Evolutionary conservation across 1,284 basidiomycete genomes (phyloP), one percentile per base, ranked within the genome.

Genomic region (Boletus semigastroideus): DNA sequence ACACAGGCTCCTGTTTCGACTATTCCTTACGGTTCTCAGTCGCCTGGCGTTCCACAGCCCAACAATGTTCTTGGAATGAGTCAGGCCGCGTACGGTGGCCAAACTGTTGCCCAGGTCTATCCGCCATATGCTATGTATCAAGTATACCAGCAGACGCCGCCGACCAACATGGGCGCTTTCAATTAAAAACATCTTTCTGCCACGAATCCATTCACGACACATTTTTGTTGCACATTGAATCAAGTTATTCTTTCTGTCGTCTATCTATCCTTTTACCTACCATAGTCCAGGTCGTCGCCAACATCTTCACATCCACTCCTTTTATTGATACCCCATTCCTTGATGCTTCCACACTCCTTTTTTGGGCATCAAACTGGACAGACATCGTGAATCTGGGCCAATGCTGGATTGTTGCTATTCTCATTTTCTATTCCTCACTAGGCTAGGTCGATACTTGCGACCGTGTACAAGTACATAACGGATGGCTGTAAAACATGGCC

Each of bases 101-200:
- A 83, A 64, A 73, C 79, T 34, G 74, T 87, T 34, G 84, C 84
- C 12, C 85, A 85, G 50, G 71, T 87, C 59, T 90, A 90, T 67
- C 84, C 88, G 72, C 78, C 83, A 55, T 90, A 90, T 74, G 52
- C 64, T 38, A 85, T 89, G 84, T 90, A 90, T 65, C 84, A 86
- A 72, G 75, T 84, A 71, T 89, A 90, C 70, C 84, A 87, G 71
- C 84, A 83, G 67, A 82, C 80, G 59, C 79, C 83, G 37, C 79
- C 80, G 58, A 85, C 85, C 59, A 76, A 77, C 72, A 86, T 89
- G 82, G 86, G 87, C 63, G 66, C 83, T 48, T 90, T 82, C 78
- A 86, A 86, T 66, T 89, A 77, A 86, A 82, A 49, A 60, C 9
- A 62, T 46, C 55, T 50, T 49, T 53, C 59, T 53, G 59, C 60